Percentiles rank a stretch among this genome's conserved stretches.
phyloP scores from a whole-genome alignment of 805 yeast genomes.

The Cyberlindnera mrakii region DNA sequence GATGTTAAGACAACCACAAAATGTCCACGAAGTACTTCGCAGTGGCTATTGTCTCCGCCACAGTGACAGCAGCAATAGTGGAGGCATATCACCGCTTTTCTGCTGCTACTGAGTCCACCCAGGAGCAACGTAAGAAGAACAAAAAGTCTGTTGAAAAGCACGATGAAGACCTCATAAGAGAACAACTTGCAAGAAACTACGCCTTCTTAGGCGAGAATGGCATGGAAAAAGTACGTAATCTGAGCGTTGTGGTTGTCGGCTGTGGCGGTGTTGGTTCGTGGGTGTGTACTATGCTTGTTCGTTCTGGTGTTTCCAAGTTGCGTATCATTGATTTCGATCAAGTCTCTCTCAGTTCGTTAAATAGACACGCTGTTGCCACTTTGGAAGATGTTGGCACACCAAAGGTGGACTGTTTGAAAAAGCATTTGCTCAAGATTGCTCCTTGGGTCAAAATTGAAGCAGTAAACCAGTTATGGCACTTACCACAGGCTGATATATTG shows the following conservation, averaged over 20 bases:
- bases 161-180: constrained; percentile 72
- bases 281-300: constrained; percentile 84
- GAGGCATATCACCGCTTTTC: constrained; percentile 24
- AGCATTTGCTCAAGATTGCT: constrained; percentile 65
- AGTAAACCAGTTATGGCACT: constrained; percentile 69
- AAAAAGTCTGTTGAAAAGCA: constrained; percentile 19
- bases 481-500: constrained; percentile 57
- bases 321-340: constrained; percentile 93
- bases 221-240: constrained; percentile 61
- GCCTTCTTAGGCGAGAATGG: constrained; percentile 90
- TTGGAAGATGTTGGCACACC: constrained; percentile 87
- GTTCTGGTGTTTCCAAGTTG: constrained; percentile 81
- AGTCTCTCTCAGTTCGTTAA: constrained; percentile 84
- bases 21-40: constrained; percentile 21
- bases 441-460: constrained; percentile 93
- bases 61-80: constrained; percentile 25
- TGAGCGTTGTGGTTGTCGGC: constrained; percentile 77
- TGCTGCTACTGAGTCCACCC: not conserved
- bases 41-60: constrained; percentile 27
- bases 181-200: constrained; percentile 89
- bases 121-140: constrained; percentile 2
- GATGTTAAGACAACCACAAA: not conserved
- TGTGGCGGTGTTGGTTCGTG: constrained; percentile 99
- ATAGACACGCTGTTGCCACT: constrained; percentile 94
- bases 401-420: constrained; percentile 74